phyloP scores from a whole-genome alignment of 495 filamentous ascomycete species.

The Aspergillus wentii region DNA sequence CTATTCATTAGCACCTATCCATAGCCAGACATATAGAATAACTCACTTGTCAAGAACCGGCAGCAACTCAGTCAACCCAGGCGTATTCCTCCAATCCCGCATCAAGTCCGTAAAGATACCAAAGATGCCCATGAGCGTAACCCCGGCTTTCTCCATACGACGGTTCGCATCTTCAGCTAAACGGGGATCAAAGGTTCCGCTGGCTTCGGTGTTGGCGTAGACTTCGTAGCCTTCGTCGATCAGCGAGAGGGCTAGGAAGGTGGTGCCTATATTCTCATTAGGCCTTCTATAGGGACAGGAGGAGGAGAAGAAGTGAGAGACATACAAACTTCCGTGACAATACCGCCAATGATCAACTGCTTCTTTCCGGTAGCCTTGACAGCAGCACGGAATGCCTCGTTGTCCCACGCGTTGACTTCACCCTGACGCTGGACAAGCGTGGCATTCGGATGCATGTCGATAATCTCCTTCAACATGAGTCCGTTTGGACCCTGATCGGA shows the following conservation, averaged over 20 bases:
- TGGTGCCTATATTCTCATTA: conserved; percentile 40
- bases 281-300: too few species aligned
- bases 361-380: conserved; percentile 59
- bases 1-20: conserved; percentile 4
- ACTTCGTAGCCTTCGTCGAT: conserved; percentile 70
- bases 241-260: conserved; percentile 70
- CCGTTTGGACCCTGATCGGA: conserved; percentile 63
- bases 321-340: conserved; percentile 71
- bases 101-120: conserved; percentile 68
- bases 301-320: conserved; percentile 11
- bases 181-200: conserved; percentile 53
- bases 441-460: conserved; percentile 61
- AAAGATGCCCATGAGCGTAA: conserved; percentile 60
- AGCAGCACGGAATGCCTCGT: conserved; percentile 62
- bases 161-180: conserved; percentile 59
- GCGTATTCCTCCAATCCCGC: conserved; percentile 70
- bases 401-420: conserved; percentile 81
- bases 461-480: conserved; percentile 63
- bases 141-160: conserved; percentile 63
- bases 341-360: conserved; percentile 70
- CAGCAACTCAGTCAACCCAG: conserved; percentile 57
- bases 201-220: conserved; percentile 70
- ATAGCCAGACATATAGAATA: conserved; percentile 1
- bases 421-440: conserved; percentile 65
- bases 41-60: conserved; percentile 61